Conservation (phyloP, 2,329 filamentous ascomycete species). For the Penicillium sp. region DNA sequence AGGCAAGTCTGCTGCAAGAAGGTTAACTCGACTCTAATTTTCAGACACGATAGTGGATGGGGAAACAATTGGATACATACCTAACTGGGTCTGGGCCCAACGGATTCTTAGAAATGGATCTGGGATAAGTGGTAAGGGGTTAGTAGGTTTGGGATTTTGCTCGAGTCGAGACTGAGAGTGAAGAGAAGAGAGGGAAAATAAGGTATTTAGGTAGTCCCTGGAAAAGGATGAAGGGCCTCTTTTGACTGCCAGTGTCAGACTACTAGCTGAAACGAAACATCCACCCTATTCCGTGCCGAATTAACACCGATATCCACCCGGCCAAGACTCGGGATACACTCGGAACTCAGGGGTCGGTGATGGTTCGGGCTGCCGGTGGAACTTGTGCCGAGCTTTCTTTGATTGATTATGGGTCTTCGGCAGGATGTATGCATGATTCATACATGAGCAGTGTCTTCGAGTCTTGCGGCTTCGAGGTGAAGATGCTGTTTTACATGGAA, state of each 20-base stretch:
- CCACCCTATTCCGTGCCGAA: constrained; percentile 9
- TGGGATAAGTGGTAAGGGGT: neutral
- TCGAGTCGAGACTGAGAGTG: too few species aligned
- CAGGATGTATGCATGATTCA: neutral
- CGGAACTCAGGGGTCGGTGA: constrained; percentile 8
- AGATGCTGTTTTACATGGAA: neutral
- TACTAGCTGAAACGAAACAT: neutral
- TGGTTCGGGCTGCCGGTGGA: constrained; percentile 6
- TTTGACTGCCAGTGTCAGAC: neutral
- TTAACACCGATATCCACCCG: constrained; percentile 16
- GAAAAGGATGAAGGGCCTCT: neutral
- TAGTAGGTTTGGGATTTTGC: too few species aligned
- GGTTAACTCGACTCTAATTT: neutral
- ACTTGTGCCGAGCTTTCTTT: constrained; percentile 1
- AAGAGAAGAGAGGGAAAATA: neutral
- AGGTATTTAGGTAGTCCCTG: too few species aligned
- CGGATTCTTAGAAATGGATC: neutral
- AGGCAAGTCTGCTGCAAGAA: neutral
- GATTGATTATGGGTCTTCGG: neutral
- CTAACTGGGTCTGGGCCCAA: neutral
- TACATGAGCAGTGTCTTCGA: neutral
- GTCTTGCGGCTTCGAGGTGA: too few species aligned
- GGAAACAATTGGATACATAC: neutral
- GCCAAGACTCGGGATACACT: constrained; percentile 17
- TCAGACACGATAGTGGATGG: constrained; percentile 2